These are phyloP conservation scores for Pichia cephalocereana DNA, from an alignment of 805 yeast species.

Conservation along the genomic window DNA sequence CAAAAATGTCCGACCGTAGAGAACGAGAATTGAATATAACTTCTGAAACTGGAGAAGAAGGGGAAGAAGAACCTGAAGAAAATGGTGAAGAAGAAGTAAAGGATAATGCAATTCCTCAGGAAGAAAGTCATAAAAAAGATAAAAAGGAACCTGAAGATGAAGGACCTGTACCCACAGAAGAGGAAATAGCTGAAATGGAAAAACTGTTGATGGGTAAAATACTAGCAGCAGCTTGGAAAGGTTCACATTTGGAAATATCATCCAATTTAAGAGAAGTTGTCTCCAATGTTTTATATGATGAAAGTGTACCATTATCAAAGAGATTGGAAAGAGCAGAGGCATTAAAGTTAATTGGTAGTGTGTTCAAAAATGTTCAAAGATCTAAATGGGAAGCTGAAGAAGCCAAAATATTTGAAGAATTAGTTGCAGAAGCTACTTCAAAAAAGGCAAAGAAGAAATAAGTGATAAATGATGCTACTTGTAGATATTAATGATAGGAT, in stretches of 20 bases:
- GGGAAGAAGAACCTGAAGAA: too few species aligned
- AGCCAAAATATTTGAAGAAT: slow-evolving; percentile 81
- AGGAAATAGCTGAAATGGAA: slow-evolving; percentile 66
- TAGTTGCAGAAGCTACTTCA: slow-evolving; percentile 77
- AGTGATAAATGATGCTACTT: too few species aligned
- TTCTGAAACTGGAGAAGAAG: neutral
- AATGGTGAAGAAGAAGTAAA: too few species aligned
- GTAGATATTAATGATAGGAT: too few species aligned
- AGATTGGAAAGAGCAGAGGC: slow-evolving; percentile 75
- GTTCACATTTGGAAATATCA: slow-evolving; percentile 80
- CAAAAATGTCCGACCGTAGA: slow-evolving; percentile 53
- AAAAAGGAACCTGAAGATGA: slow-evolving; percentile 12
- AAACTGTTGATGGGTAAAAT: slow-evolving; percentile 79
- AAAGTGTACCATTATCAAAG: slow-evolving; percentile 46
- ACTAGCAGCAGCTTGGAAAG: slow-evolving; percentile 91
- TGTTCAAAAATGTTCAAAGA: slow-evolving; percentile 59
- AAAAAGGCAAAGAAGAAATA: slow-evolving; percentile 42
- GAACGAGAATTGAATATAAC: slow-evolving; percentile 14
- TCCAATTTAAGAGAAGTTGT: slow-evolving; percentile 75
- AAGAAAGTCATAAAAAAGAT: neutral
- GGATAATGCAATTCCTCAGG: too few species aligned
- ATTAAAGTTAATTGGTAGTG: slow-evolving; percentile 58
- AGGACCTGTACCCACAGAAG: slow-evolving; percentile 38
- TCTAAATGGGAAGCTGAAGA: slow-evolving; percentile 89
- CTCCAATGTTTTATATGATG: slow-evolving; percentile 67